These are phyloP conservation scores for Diaporthe destruens DNA, from an alignment of 2,329 filamentous ascomycete genomes.

Conservation along the genomic window DNA sequence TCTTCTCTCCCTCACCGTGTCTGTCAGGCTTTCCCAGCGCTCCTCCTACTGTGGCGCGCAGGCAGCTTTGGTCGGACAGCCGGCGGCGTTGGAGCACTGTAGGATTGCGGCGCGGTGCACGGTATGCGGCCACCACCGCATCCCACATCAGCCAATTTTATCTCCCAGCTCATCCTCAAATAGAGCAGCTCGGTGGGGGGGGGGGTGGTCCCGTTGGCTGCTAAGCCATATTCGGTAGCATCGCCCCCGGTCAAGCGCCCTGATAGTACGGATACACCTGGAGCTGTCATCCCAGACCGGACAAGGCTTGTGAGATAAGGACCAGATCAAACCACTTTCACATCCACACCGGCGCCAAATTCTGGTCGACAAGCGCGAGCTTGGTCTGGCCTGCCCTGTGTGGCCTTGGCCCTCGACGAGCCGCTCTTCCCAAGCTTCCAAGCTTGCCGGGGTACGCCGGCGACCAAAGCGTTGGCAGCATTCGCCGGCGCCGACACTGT, in stretches of 20 bases:
- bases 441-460: constrained; percentile 24
- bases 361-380: constrained; percentile 13
- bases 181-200: constrained; percentile 17
- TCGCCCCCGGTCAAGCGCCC: constrained; percentile 7
- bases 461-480: constrained; percentile 25
- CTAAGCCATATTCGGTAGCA: constrained; percentile 27
- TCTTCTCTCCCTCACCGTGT: not conserved
- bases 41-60: not conserved
- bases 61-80: constrained; percentile 5
- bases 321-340: constrained; percentile 10
- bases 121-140: constrained; percentile 24
- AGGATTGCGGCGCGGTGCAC: constrained; percentile 35
- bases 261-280: not conserved
- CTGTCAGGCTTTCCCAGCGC: not conserved
- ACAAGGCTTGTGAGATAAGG: constrained; percentile 14
- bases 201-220: not conserved
- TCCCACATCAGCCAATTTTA: constrained; percentile 36
- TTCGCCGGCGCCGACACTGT: not conserved
- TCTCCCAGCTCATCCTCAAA: constrained; percentile 30
- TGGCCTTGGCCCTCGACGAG: constrained; percentile 8
- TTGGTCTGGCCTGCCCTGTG: constrained; percentile 11
- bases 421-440: constrained; percentile 19
- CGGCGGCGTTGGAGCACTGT: constrained; percentile 12
- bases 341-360: constrained; percentile 17
- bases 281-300: constrained; percentile 19